Evolutionary conservation across 169 alveolate species (phyloP).

Genomic region (Sarcocystis neurona): DNA sequence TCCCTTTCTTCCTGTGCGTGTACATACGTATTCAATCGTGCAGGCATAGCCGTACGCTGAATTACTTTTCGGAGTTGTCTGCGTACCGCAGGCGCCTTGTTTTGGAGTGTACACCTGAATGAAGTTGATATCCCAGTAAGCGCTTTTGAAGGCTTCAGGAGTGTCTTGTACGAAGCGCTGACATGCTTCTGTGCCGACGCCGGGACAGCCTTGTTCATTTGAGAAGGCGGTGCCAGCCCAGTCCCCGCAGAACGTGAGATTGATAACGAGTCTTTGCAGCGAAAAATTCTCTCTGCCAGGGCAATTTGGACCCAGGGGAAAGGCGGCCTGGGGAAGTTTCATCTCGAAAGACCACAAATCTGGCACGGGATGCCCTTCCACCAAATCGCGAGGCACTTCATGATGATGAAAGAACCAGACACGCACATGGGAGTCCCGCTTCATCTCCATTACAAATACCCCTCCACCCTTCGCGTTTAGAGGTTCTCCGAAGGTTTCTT

Average conservation of each 20-base stretch:
- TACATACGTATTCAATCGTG: background rate
- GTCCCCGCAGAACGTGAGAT: slow-evolving; percentile 52
- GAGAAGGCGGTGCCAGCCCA: slow-evolving; percentile 34
- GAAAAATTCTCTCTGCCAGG: slow-evolving; percentile 1
- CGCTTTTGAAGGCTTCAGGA: slow-evolving; percentile 17
- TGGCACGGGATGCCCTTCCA: slow-evolving; percentile 33
- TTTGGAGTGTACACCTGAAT: slow-evolving; percentile 14
- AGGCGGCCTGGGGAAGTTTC: slow-evolving; percentile 38
- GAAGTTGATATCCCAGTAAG: slow-evolving; percentile 51
- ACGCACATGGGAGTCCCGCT: slow-evolving; percentile 30
- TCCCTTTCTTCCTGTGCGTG: background rate
- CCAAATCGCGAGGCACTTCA: slow-evolving; percentile 51
- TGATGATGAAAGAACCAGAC: slow-evolving; percentile 36
- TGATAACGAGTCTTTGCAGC: slow-evolving; percentile 34
- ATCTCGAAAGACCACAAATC: slow-evolving; percentile 7
- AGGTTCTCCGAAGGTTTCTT: slow-evolving; percentile 46
- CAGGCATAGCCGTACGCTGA: background rate
- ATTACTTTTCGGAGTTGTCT: background rate
- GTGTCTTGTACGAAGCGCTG: slow-evolving; percentile 29
- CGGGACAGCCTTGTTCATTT: slow-evolving; percentile 26
- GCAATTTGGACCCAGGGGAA: slow-evolving; percentile 23
- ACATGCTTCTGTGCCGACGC: slow-evolving; percentile 41
- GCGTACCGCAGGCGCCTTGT: background rate
- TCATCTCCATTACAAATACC: slow-evolving; percentile 43
- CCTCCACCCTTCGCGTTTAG: slow-evolving; percentile 50